Base-by-base conservation (phyloP, 75 land plant species). In the Isoetes taiwanensis region DNA sequence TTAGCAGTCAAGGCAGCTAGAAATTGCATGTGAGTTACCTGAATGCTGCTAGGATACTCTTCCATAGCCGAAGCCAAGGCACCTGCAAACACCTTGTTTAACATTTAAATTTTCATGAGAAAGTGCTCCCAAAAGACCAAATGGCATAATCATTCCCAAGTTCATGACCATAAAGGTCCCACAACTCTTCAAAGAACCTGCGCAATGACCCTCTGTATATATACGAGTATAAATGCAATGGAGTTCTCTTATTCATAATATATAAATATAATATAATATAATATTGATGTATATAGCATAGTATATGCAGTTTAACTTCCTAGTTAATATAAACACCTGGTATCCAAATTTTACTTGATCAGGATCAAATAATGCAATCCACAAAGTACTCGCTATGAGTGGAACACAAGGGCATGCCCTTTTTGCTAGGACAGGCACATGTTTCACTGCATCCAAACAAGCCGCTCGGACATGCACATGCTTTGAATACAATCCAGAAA, bases 301-400 rank as follows among this genome's bases (percentile, higher is more conserved):
- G n/a, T n/a, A n/a, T n/a, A n/a, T n/a, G n/a, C n/a, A n/a, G n/a
- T n/a, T n/a, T n/a, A n/a, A n/a, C n/a, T n/a, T n/a, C n/a, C n/a
- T n/a, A n/a, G n/a, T n/a, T n/a, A n/a, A n/a, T n/a, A n/a, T n/a
- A n/a, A n/a, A n/a, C n/a, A n/a, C n/a, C n/a, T n/a, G n/a, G n/a
- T n/a, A n/a, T n/a, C n/a, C n/a, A n/a, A n/a, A n/a, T n/a, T 1
- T 38, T 42, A 66, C 99, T 96, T 89, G 80, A 32, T 94, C 96
- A 24, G 87, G 84, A 62, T 94, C 99, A 69, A 89, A 80, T 29
- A 85, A 70, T 37, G 97, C 86, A 73, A 94, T 78, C 96, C 96
- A 94, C 43, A 94, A 66, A 24, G 69, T 66, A 9, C 80, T 94
- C 55, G 81, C 71, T 54, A 89, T 76, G 19, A 71, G 75, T 41